Evolutionary conservation across 2,329 filamentous ascomycete species (phyloP), one percentile per base, ranked within the genome.

Genomic region (Xylogone sp.): DNA sequence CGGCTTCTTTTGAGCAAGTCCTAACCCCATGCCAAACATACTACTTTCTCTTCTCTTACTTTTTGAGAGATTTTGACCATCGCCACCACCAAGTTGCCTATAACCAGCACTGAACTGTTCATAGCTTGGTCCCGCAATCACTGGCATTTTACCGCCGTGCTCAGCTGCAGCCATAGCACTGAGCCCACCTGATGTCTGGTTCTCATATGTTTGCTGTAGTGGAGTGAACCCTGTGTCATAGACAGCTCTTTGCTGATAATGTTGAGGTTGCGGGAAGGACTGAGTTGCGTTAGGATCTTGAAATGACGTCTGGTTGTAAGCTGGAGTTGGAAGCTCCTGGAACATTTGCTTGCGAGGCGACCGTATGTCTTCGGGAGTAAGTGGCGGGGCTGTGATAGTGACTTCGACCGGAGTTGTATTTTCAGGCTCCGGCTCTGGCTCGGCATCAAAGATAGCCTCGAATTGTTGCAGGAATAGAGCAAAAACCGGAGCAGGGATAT

Each of bases 401-500:
- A 76, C 65, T 55, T 79, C 77, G 19, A 72, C 56, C 12, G 75
- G 73, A 1, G 79, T 76, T 21, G 81, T 72, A 64, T 39, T 39
- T 39, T 83, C 78, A 51, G 85, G 84, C 48, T 83, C 77, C 4
- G 13, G n/a, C 59, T 86, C 83, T 0, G 87, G 79, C 18, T 82
- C 75, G 44, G 85, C 77, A 19, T 87, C 87, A 65, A 97, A 99
- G 45, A 99, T 93, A 42, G 79, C 81, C 56, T 88, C 81, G 65
- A 90, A 97, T 63, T 97, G 92, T 57, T 94, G 92, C 52, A 99
- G 77, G 69, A 99, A 94, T 68, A 95, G 81, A 3, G 92, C 91
- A 67, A 99, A 97, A 10, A 99, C 87, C 0, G 93, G 92, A 0
- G 91, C 91, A 0, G 94, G 93, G 43, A 99, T 96, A 68, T 97